Conservation (phyloP, 164 flowering plant species). For the Nelumbo lutea region DNA sequence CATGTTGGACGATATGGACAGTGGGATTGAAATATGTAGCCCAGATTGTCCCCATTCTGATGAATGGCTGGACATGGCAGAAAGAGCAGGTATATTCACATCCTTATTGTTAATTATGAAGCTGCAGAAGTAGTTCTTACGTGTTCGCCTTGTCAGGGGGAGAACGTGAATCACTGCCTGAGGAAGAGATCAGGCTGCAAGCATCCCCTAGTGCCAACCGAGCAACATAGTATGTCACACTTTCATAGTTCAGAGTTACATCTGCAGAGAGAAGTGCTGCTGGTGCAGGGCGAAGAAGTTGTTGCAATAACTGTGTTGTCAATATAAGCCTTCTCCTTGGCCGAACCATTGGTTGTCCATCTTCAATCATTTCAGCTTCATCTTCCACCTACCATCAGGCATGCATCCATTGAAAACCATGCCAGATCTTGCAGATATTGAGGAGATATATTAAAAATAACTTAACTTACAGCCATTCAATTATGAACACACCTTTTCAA, state of each 20-base stretch:
- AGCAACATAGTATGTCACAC: conserved; percentile 30
- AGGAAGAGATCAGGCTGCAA: conserved; percentile 27
- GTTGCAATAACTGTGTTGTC: conserved; percentile 62
- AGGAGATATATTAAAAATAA: background rate
- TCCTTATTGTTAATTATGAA: too few relatives aligned
- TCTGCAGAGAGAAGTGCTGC: conserved; percentile 36
- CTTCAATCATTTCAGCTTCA: conserved; percentile 36
- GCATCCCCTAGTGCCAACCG: conserved; percentile 49
- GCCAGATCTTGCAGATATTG: background rate
- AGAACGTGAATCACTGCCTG: conserved; percentile 16
- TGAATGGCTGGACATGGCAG: too few relatives aligned
- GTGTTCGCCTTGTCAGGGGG: conserved; percentile 12
- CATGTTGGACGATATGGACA: too few relatives aligned
- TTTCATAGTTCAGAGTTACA: conserved; percentile 33
- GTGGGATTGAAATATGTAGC: too few relatives aligned
- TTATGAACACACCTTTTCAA: conserved; percentile 40
- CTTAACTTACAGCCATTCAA: background rate
- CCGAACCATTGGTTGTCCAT: conserved; percentile 24
- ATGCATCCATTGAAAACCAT: conserved; percentile 5
- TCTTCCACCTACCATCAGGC: conserved; percentile 35
- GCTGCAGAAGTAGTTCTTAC: conserved; percentile 27
- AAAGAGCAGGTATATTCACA: too few relatives aligned
- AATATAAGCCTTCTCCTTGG: conserved; percentile 47
- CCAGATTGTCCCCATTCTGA: too few relatives aligned
- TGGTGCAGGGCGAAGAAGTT: conserved; percentile 42